Evolutionary conservation across 139 green algal species (phyloP).

Genomic region (Chlorella sp.): DNA sequence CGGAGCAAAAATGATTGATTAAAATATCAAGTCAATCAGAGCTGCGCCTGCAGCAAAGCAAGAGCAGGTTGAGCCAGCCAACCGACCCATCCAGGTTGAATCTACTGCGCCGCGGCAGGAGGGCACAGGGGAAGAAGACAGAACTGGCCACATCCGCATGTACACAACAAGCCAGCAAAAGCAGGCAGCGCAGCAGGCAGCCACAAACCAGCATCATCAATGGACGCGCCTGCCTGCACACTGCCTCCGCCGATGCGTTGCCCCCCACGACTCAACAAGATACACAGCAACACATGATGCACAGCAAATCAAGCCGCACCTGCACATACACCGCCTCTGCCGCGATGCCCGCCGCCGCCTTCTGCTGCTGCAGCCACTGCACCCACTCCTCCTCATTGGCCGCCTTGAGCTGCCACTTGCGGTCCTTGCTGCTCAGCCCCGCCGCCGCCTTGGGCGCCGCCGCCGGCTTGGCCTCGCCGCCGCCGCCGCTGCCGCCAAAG

Average conservation of each 20-base stretch:
- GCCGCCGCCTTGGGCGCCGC: not conserved
- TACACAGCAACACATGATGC: not conserved
- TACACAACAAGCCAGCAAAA: not conserved
- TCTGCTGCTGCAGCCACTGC: constrained; percentile 83
- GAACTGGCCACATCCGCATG: not conserved
- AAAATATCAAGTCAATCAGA: no score
- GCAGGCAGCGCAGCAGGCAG: not conserved
- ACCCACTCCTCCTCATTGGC: constrained; percentile 61
- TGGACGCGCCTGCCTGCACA: no score
- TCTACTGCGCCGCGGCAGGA: no score
- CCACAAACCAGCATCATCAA: no score
- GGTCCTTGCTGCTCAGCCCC: constrained; percentile 63
- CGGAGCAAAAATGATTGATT: no score
- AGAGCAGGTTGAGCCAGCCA: no score
- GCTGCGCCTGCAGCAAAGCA: no score
- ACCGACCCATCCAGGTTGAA: no score
- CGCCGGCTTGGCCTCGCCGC: not conserved
- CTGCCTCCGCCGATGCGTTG: no score
- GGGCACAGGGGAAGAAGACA: not conserved
- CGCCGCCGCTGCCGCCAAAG: not conserved
- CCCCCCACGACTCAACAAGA: no score
- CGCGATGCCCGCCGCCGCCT: constrained; percentile 43
- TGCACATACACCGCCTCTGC: constrained; percentile 62
- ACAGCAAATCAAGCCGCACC: constrained; percentile 36
- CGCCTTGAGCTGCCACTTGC: constrained; percentile 68